phyloP scores from a whole-genome alignment of 345 rosid genomes.

The Adansonia digitata region DNA sequence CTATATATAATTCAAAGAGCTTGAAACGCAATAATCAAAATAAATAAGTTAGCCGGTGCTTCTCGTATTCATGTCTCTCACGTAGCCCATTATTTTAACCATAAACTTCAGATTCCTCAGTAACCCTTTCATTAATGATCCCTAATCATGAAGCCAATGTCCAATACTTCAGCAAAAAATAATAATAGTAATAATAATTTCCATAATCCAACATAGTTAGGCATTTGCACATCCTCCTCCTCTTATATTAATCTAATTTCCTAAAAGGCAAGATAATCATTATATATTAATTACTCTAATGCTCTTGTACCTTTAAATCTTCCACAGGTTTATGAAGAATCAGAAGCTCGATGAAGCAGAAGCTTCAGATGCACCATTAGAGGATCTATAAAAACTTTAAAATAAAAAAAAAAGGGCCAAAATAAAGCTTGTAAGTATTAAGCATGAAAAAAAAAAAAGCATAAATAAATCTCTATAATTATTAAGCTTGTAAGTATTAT shows the following conservation, averaged over 20 bases:
- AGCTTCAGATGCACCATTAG: neutral
- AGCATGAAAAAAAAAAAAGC: neutral
- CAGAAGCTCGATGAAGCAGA: constrained; percentile 41
- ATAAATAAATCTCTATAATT: neutral
- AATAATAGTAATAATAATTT: too few species aligned
- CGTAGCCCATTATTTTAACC: neutral
- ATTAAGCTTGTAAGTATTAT: constrained; percentile 16
- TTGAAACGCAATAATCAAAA: constrained; percentile 1
- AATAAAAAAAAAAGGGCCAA: neutral
- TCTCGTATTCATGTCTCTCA: constrained; percentile 7
- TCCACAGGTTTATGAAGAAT: constrained; percentile 59
- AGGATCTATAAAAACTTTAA: neutral
- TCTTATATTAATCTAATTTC: neutral
- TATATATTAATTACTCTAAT: neutral
- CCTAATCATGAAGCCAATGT: constrained; percentile 18
- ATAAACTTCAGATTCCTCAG: constrained; percentile 16
- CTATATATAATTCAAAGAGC: constrained; percentile 20
- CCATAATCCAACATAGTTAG: neutral
- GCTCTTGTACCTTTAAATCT: constrained; percentile 1
- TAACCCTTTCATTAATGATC: constrained; percentile 6
- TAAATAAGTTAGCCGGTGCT: constrained; percentile 16
- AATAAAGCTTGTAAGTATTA: too few species aligned
- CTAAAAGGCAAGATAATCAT: neutral
- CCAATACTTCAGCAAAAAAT: constrained; percentile 2
- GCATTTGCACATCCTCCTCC: constrained; percentile 3